These are phyloP conservation scores for Candida parachauliodes DNA, from an alignment of 805 yeast species.

Conservation along the genomic window DNA sequence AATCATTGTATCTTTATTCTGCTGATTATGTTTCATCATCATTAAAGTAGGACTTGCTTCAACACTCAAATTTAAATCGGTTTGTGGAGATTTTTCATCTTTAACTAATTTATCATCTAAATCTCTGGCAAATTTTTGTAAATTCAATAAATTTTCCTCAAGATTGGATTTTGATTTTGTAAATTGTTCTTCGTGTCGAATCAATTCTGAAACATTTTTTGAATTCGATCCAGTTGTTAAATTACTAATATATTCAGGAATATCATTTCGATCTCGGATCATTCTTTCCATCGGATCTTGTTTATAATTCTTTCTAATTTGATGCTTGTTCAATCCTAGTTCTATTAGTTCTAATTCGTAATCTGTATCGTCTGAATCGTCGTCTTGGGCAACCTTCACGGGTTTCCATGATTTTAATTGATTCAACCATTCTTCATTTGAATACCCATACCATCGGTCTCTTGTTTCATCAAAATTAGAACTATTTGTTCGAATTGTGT, in stretches of 20 bases:
- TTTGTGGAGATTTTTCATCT: conserved; percentile 11
- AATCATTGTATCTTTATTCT: conserved; percentile 14
- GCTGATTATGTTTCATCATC: conserved; percentile 24
- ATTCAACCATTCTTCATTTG: conserved; percentile 56
- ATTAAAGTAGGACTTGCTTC: conserved; percentile 38
- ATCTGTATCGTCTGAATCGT: conserved; percentile 34
- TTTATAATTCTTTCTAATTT: conserved; percentile 19
- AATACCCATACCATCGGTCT: conserved; percentile 82
- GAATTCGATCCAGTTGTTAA: conserved; percentile 53
- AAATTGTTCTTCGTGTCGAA: conserved; percentile 44
- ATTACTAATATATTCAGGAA: conserved; percentile 61
- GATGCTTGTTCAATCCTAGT: conserved; percentile 25
- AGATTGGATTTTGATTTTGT: conserved; percentile 40
- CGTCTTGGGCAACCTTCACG: conserved; percentile 14
- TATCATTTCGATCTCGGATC: conserved; percentile 68
- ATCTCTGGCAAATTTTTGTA: conserved; percentile 38
- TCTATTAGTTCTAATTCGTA: conserved; percentile 39
- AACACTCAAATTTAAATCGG: conserved; percentile 25
- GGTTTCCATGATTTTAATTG: conserved; percentile 46
- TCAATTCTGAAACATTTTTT: conserved; percentile 26
- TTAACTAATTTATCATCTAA: conserved; percentile 10
- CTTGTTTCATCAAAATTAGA: conserved; percentile 63
- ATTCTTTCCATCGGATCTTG: conserved; percentile 39
- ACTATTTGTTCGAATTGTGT: conserved; percentile 21
- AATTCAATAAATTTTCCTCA: conserved; percentile 20